phyloP scores from a whole-genome alignment of 78 protist species.

The Dictyostelium discoideum region DNA sequence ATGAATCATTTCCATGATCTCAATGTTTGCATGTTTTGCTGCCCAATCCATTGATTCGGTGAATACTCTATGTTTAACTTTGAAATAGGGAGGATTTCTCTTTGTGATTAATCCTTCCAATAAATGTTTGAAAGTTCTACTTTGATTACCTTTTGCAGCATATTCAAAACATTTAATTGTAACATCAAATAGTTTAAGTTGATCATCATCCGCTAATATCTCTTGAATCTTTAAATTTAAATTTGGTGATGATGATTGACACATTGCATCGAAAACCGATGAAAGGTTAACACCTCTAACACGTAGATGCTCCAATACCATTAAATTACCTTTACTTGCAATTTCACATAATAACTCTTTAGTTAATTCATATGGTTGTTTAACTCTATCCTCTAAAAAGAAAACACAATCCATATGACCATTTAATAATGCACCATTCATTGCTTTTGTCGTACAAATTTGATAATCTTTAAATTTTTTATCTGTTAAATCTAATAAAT shows the following conservation, averaged over 20 bases:
- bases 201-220: not conserved
- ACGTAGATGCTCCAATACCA: not conserved
- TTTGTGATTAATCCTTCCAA: not conserved
- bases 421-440: not conserved
- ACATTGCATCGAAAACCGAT: not conserved
- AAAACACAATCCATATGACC: not conserved
- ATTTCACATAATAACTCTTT: not conserved
- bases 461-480: not conserved
- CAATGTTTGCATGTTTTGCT: not conserved
- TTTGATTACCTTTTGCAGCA: not conserved
- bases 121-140: not conserved
- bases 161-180: not conserved
- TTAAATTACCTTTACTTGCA: not conserved
- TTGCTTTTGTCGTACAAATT: not conserved
- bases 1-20: slow-evolving; percentile 4
- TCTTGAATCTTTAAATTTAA: not conserved
- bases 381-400: not conserved
- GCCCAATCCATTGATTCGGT: slow-evolving; percentile 9
- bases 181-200: not conserved
- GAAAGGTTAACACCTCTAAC: not conserved
- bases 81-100: not conserved
- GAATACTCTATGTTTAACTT: not conserved
- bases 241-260: not conserved
- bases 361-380: not conserved
- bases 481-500: not conserved